phyloP scores from a whole-genome alignment of 2,329 filamentous ascomycete species.

The Colletotrichum costaricense region DNA sequence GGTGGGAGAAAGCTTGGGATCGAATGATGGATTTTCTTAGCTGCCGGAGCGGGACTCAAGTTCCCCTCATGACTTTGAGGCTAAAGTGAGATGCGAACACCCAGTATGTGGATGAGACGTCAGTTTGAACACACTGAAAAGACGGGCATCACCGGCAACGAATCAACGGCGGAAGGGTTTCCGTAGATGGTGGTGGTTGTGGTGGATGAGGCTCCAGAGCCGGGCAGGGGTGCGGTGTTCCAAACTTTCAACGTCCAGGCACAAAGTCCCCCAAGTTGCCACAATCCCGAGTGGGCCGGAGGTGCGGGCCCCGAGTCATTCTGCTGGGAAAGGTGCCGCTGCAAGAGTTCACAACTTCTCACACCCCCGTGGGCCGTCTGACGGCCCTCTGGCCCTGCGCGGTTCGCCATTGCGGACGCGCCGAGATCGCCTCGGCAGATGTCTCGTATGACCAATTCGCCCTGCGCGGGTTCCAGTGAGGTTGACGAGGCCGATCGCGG shows the following conservation, averaged over 20 bases:
- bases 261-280: conserved; percentile 14
- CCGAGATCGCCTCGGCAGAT: conserved; percentile 33
- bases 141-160: not conserved
- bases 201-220: conserved; percentile 25
- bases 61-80: not conserved
- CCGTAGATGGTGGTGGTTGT: not conserved
- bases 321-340: not conserved
- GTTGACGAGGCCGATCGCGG: conserved; percentile 30
- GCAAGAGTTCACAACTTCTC: not conserved
- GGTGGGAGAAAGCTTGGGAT: not conserved
- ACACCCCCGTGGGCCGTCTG: not conserved
- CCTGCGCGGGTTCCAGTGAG: conserved; percentile 6
- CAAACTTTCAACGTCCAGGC: not conserved
- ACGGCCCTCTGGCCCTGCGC: not conserved
- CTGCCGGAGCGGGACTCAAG: not conserved
- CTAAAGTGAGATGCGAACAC: not conserved
- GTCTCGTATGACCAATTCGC: conserved; percentile 27
- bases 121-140: not conserved
- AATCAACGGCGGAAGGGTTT: conserved; percentile 14
- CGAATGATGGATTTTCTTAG: not conserved
- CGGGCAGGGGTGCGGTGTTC: not conserved
- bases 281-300: conserved; percentile 29
- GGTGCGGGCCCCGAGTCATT: conserved; percentile 29
- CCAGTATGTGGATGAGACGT: not conserved
- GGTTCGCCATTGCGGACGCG: conserved; percentile 9